phyloP scores from a whole-genome alignment of 2,329 filamentous ascomycete species.

The Pyrenochaeta sp. region DNA sequence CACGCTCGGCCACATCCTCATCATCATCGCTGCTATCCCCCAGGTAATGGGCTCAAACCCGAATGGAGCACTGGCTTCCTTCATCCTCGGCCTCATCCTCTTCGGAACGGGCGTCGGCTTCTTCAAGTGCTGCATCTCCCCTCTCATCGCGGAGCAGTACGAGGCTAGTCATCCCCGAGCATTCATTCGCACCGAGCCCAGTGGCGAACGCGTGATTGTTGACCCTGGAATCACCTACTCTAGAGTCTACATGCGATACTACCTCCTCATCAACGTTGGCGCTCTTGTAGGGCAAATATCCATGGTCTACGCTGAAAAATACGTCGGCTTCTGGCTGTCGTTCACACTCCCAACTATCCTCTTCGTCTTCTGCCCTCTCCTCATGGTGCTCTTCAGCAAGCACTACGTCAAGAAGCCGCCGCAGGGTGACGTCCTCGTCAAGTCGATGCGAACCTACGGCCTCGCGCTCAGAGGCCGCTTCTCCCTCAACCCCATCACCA shows the following conservation, averaged over 20 bases:
- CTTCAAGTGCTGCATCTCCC: conserved; percentile 56
- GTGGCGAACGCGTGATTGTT: conserved; percentile 71
- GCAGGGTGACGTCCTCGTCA: conserved; percentile 75
- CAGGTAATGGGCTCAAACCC: conserved; percentile 47
- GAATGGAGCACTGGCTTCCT: conserved; percentile 53
- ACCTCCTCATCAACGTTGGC: conserved; percentile 74
- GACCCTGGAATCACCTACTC: conserved; percentile 71
- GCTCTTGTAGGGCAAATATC: conserved; percentile 67
- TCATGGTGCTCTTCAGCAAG: conserved; percentile 50
- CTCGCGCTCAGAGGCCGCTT: conserved; percentile 68
- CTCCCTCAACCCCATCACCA: conserved; percentile 63
- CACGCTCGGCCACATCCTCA: conserved; percentile 61
- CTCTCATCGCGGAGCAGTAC: conserved; percentile 72
- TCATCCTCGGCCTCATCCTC: conserved; percentile 56
- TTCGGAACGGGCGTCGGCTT: conserved; percentile 54
- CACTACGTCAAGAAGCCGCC: conserved; percentile 58
- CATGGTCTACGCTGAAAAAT: conserved; percentile 78
- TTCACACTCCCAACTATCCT: conserved; percentile 70
- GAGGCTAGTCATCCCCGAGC: conserved; percentile 61
- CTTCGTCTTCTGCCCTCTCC: conserved; percentile 67
- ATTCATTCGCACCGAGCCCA: conserved; percentile 59
- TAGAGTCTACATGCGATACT: conserved; percentile 73
- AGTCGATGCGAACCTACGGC: conserved; percentile 66
- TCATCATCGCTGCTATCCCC: conserved; percentile 61
- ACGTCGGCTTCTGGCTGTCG: conserved; percentile 75